A percentile compares a stretch with the other conserved stretches of the same genome.
phyloP scores from a whole-genome alignment of 208 protist genomes.

The Lotmaria passim region DNA sequence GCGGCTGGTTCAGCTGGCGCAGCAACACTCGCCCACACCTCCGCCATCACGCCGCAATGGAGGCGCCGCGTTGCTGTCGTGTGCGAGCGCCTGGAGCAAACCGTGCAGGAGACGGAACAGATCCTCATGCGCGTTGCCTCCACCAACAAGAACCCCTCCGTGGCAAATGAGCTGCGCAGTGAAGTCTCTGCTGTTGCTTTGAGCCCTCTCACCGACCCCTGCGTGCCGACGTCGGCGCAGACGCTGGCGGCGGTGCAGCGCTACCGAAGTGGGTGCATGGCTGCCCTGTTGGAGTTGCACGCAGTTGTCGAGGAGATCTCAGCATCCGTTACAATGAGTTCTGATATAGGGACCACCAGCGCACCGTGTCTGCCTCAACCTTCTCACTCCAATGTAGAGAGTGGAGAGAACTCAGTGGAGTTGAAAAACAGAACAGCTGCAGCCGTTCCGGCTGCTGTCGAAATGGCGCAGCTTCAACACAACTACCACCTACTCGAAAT shows the following conservation, averaged over 20 bases:
- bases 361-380: too few relatives aligned
- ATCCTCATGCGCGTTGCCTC: constrained; percentile 19
- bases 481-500: constrained; percentile 8
- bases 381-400: too few relatives aligned
- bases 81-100: constrained; percentile 26
- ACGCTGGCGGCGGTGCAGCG: constrained; percentile 27
- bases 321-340: not conserved
- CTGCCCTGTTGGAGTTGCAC: constrained; percentile 27
- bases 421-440: too few relatives aligned
- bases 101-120: constrained; percentile 21
- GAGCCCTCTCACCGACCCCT: not conserved
- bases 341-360: too few relatives aligned
- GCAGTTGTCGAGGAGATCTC: not conserved
- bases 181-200: not conserved
- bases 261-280: constrained; percentile 31
- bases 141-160: not conserved
- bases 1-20: not conserved
- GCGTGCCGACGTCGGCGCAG: constrained; percentile 7
- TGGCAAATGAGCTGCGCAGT: too few relatives aligned
- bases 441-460: too few relatives aligned
- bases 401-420: too few relatives aligned
- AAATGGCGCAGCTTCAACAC: constrained; percentile 19
- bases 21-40: not conserved
- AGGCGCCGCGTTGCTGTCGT: constrained; percentile 10
- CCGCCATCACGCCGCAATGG: not conserved